Percentiles rank a stretch among this genome's conserved stretches.
These are phyloP conservation scores for Cyberlindnera subsufficiens DNA, from an alignment of 805 yeast species.

Conservation along the genomic window DNA sequence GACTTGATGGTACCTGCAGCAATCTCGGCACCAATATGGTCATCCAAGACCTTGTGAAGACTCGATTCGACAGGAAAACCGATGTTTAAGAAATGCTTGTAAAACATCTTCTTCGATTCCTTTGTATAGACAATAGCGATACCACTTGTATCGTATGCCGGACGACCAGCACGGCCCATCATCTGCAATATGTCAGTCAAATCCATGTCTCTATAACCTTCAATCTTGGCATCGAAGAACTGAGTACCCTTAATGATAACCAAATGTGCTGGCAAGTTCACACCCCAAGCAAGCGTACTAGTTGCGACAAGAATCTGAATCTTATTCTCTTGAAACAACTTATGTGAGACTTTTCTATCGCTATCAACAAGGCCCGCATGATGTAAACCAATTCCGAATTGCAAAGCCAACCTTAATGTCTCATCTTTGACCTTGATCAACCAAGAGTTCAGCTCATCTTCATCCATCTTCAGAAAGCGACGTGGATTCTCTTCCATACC, in stretches of 20 bases:
- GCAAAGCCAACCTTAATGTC: slow-evolving; percentile 75
- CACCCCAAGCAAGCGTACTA: slow-evolving; percentile 99
- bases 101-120: slow-evolving; percentile 75
- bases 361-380: slow-evolving; percentile 95
- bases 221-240: slow-evolving; percentile 87
- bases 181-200: slow-evolving; percentile 95
- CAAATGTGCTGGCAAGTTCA: slow-evolving; percentile 94
- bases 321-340: slow-evolving; percentile 76
- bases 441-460: slow-evolving; percentile 49
- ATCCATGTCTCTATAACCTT: slow-evolving; percentile 91
- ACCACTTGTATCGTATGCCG: slow-evolving; percentile 90
- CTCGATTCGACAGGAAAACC: slow-evolving; percentile 95
- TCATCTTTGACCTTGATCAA: slow-evolving; percentile 63
- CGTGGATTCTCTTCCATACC: slow-evolving; percentile 53
- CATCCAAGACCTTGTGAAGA: slow-evolving; percentile 71
- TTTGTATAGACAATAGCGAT: slow-evolving; percentile 88
- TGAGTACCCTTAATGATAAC: slow-evolving; percentile 97
- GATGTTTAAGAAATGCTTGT: slow-evolving; percentile 79
- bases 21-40: slow-evolving; percentile 93
- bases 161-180: slow-evolving; percentile 99
- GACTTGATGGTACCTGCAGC: slow-evolving; percentile 92
- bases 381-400: slow-evolving; percentile 84
- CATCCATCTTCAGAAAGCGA: slow-evolving; percentile 53
- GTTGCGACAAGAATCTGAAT: slow-evolving; percentile 90
- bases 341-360: slow-evolving; percentile 85